phyloP scores from a whole-genome alignment of 495 filamentous ascomycete species.

The Podospora didyma region DNA sequence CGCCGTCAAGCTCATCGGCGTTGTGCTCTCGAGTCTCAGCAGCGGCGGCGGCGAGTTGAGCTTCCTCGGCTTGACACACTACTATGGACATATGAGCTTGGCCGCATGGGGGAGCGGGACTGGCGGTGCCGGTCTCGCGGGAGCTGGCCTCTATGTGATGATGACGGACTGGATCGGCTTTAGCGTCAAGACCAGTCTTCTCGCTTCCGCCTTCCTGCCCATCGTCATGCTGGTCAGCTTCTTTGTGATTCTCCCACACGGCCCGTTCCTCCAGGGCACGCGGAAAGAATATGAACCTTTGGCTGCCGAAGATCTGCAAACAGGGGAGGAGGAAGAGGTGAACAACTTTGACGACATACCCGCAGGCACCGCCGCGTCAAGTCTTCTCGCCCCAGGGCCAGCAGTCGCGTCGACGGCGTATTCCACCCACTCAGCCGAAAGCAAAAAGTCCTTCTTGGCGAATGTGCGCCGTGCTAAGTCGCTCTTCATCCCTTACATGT shows the following conservation, averaged over 20 bases:
- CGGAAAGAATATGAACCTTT: conserved; percentile 40
- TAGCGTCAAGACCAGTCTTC: conserved; percentile 63
- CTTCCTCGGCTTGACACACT: conserved; percentile 88
- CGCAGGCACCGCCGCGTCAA: conserved; percentile 24
- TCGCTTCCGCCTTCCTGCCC: conserved; percentile 74
- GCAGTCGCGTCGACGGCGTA: conserved; percentile 26
- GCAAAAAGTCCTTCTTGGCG: conserved; percentile 36
- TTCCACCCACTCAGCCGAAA: conserved; percentile 5
- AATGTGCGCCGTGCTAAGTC: conserved; percentile 40
- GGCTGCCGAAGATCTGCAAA: conserved; percentile 34
- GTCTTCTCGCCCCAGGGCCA: conserved; percentile 33
- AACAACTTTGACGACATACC: conserved; percentile 13
- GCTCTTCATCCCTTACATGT: conserved; percentile 63
- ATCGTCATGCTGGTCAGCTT: conserved; percentile 80
- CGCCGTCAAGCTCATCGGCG: conserved; percentile 70
- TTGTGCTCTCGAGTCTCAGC: conserved; percentile 78
- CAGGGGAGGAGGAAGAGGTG: conserved; percentile 35
- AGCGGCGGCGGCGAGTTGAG: conserved; percentile 84
- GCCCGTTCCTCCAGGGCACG: conserved; percentile 42
- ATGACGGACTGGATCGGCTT: conserved; percentile 75
- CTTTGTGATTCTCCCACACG: conserved; percentile 70
- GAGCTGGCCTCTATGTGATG: conserved; percentile 81
- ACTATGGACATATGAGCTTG: conserved; percentile 84
- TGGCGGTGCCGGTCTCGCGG: conserved; percentile 81
- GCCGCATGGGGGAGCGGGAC: conserved; percentile 93